Percentiles rank a stretch among this genome's conserved stretches.
Conservation (phyloP, 768 basidiomycete genomes). For the Coprinellus aureogranulatus region DNA sequence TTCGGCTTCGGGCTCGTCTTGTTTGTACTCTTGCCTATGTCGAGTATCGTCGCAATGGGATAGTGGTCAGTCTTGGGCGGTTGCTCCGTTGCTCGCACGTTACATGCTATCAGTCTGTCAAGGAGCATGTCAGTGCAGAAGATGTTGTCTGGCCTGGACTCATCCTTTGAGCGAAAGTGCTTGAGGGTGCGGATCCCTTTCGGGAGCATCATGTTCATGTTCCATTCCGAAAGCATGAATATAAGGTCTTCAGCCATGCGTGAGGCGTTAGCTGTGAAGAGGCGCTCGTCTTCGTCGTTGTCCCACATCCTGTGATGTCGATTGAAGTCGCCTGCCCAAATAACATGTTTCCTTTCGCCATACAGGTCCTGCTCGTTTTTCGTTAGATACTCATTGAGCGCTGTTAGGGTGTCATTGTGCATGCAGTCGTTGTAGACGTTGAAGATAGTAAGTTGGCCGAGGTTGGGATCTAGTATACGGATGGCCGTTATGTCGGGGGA, state of each 20-base stretch:
- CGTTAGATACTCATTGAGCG: slow-evolving; percentile 1
- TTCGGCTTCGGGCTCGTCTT: slow-evolving; percentile 12
- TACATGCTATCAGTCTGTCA: slow-evolving; percentile 26
- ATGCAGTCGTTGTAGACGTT: slow-evolving; percentile 21
- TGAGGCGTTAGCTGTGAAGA: slow-evolving; percentile 30
- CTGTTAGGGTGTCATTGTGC: background rate
- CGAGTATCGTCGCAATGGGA: slow-evolving; percentile 31
- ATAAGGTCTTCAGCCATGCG: slow-evolving; percentile 24
- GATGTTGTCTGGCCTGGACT: slow-evolving; percentile 39
- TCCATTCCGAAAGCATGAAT: slow-evolving; percentile 18
- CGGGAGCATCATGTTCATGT: slow-evolving; percentile 34
- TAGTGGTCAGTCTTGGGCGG: slow-evolving; percentile 36
- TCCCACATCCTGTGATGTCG: slow-evolving; percentile 43
- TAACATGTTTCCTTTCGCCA: slow-evolving; percentile 8
- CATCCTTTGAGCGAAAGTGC: background rate
- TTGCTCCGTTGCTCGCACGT: slow-evolving; percentile 5
- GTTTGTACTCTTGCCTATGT: slow-evolving; percentile 13
- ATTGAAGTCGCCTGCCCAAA: slow-evolving; percentile 42
- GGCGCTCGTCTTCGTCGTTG: slow-evolving; percentile 22
- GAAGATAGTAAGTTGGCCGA: slow-evolving; percentile 11
- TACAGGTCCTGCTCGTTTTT: background rate
- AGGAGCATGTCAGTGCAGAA: slow-evolving; percentile 23
- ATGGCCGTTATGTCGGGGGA: slow-evolving; percentile 19
- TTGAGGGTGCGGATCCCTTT: slow-evolving; percentile 32
- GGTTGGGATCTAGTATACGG: background rate